Percentiles rank a stretch among this genome's conserved stretches.
Evolutionary conservation across 371 early-diverging fungal species (phyloP).

Genomic region (Smittium culicis): DNA sequence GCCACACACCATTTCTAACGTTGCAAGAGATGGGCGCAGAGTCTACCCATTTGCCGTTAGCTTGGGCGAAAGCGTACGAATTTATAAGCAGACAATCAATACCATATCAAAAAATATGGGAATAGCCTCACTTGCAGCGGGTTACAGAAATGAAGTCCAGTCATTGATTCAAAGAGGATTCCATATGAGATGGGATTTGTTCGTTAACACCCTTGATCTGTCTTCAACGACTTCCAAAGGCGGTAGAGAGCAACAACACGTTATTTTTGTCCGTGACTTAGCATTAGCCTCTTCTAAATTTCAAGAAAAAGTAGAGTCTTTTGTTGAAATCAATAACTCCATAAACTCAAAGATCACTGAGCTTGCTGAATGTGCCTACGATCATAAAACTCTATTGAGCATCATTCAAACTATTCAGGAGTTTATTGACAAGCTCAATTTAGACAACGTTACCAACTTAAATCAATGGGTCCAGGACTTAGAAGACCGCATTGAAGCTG

Average conservation of each 20-base stretch:
- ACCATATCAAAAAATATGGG: slow-evolving; percentile 62
- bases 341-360: slow-evolving; percentile 64
- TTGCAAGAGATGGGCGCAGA: slow-evolving; percentile 90
- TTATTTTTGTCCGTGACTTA: slow-evolving; percentile 89
- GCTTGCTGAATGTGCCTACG: slow-evolving; percentile 66
- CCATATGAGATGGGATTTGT: slow-evolving; percentile 88
- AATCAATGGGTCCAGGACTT: slow-evolving; percentile 76
- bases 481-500: slow-evolving; percentile 64
- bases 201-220: slow-evolving; percentile 67
- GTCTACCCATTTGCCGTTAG: slow-evolving; percentile 96
- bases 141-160: slow-evolving; percentile 84
- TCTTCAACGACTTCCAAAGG: slow-evolving; percentile 33
- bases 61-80: slow-evolving; percentile 84
- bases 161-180: slow-evolving; percentile 74
- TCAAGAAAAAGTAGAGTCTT: slow-evolving; percentile 83
- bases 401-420: slow-evolving; percentile 73
- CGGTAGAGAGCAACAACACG: slow-evolving; percentile 69
- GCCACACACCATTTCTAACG: slow-evolving; percentile 79
- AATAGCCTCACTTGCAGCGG: slow-evolving; percentile 68
- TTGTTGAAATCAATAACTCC: slow-evolving; percentile 67
- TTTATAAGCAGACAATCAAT: slow-evolving; percentile 75
- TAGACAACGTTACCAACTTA: slow-evolving; percentile 87
- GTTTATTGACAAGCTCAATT: slow-evolving; percentile 74
- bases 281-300: slow-evolving; percentile 76
- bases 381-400: slow-evolving; percentile 46